These are phyloP conservation scores for Artomyces pyxidatus DNA, from an alignment of 768 basidiomycete species.

Conservation along the genomic window DNA sequence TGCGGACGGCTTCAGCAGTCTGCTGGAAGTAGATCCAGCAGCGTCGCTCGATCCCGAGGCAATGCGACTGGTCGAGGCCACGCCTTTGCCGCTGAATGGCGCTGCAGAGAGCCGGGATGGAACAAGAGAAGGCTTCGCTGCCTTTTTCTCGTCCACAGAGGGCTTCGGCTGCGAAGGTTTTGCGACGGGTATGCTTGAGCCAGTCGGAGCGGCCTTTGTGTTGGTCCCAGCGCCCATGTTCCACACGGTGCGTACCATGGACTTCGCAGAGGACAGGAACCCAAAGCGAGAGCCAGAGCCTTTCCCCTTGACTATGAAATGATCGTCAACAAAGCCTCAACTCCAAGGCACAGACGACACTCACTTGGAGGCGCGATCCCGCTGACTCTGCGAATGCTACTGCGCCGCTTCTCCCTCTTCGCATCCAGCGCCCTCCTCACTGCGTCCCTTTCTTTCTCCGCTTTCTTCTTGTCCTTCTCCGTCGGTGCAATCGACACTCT, in stretches of 20 bases:
- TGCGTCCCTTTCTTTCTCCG: slow-evolving; percentile 44
- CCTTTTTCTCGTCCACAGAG: neutral
- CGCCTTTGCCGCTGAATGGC: neutral
- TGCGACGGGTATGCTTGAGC: slow-evolving; percentile 21
- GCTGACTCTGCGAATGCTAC: slow-evolving; percentile 39
- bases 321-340: neutral
- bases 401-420: slow-evolving; percentile 60
- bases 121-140: slow-evolving; percentile 7
- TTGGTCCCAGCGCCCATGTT: slow-evolving; percentile 39
- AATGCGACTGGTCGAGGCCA: neutral
- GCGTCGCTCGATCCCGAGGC: neutral
- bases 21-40: slow-evolving; percentile 1
- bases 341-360: slow-evolving; percentile 15
- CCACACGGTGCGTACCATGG: slow-evolving; percentile 68
- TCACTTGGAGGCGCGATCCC: slow-evolving; percentile 30
- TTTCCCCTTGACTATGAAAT: slow-evolving; percentile 23
- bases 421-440: slow-evolving; percentile 57
- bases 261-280: slow-evolving; percentile 62
- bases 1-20: slow-evolving; percentile 1
- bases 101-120: slow-evolving; percentile 2
- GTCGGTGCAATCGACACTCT: slow-evolving; percentile 28
- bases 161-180: slow-evolving; percentile 18
- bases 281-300: slow-evolving; percentile 54
- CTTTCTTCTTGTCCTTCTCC: slow-evolving; percentile 18
- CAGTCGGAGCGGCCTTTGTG: slow-evolving; percentile 17